Base-by-base conservation (phyloP, 768 basidiomycete genomes). In the Kwoniella bestiolae region DNA sequence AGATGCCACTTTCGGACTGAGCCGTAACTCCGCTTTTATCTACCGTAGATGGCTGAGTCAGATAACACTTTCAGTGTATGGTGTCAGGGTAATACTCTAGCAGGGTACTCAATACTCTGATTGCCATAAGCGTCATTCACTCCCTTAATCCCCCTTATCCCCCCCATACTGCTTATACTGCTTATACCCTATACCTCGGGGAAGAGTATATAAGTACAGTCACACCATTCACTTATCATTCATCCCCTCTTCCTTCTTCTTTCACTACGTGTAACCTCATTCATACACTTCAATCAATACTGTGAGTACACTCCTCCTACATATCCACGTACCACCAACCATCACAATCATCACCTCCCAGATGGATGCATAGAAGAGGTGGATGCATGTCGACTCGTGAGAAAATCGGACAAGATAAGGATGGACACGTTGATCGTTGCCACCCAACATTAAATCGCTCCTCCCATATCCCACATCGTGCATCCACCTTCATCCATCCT, bases 401-500 rank as follows among this genome's bases (percentile, higher is more conserved):
- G n/a, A n/a, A n/a, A n/a, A 26, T 32, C 18, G 31, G 23, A 18
- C n/a, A 16, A 55, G 52, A 55, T 55, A 35, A 55, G 52, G n/a
- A 32, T 5, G 8, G 52, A 55, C 52, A 55, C 52, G 52, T 38
- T 55, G 52, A 35, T 31, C 38, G 32, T 52, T 52, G 50, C 58
- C 58, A 60, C 58, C 58, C 58, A 47, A 38, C 38, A 31, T 11
- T 14, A 28, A 5, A 4, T 26, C 38, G 38, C 53, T 35, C 46
- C 31, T 34, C 45, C 23, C n/a, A 21, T 25, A 12, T 18, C 23
- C 35, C 47, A n/a, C 34, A 47, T 41, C 31, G 32, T 34, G 49
- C 65, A 53, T 58, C 56, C 45, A 38, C 21, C 32, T 34, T 47
- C 28, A 29, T 45, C 51, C 64, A 41, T 45, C 49, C 21, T 8